Evolutionary conservation across 1,284 basidiomycete species (phyloP).

Genomic region (Puccinia horiana): DNA sequence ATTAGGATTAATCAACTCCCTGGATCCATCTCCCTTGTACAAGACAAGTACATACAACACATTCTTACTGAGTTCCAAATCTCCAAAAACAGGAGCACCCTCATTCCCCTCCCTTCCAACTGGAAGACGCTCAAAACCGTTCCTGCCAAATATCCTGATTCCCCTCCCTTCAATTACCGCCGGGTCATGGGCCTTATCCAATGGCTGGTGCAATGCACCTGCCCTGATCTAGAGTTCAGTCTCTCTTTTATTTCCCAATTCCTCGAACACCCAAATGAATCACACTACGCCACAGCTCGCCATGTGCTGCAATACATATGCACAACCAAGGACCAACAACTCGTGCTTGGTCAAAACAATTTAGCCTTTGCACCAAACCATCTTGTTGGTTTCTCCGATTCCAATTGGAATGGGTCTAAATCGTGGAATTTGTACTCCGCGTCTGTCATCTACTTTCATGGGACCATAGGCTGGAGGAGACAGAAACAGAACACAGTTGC

Average conservation of each 20-base stretch:
- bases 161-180: not conserved
- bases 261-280: not conserved
- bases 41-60: not conserved
- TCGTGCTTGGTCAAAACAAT: not conserved
- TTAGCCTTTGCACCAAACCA: not conserved
- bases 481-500: not conserved
- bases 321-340: not conserved
- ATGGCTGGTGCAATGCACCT: not conserved
- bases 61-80: not conserved
- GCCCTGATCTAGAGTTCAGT: not conserved
- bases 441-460: too few relatives aligned
- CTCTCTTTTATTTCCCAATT: constrained; percentile 14
- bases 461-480: not conserved
- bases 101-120: not conserved
- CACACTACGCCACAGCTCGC: not conserved
- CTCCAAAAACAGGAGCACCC: not conserved
- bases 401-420: too few relatives aligned
- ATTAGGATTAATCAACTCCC: not conserved
- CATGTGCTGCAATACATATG: not conserved
- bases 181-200: not conserved
- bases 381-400: not conserved
- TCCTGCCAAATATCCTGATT: too few relatives aligned
- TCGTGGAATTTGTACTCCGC: too few relatives aligned
- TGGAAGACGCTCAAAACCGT: not conserved
- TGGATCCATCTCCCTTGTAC: too few relatives aligned